Evolutionary conservation across 371 early-diverging fungal genomes (phyloP).

Genomic region (Mucor piriformis): DNA sequence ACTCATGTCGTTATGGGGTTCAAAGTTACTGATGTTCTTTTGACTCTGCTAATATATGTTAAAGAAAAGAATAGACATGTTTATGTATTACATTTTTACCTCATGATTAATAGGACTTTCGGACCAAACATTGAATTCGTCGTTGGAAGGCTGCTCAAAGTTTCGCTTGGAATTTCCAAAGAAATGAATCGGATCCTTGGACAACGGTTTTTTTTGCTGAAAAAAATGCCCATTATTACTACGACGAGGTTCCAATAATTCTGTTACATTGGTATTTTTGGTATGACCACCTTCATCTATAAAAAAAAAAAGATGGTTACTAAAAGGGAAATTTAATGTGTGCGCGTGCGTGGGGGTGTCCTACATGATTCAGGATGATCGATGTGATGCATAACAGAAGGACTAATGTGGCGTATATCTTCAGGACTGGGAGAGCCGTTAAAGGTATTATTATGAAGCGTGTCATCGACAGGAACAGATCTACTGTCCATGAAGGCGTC

Average conservation of each 20-base stretch:
- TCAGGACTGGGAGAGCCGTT: constrained; percentile 26
- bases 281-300: constrained; percentile 17
- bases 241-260: constrained; percentile 1
- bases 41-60: background rate
- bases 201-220: background rate
- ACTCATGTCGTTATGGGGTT: background rate
- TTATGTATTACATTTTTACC: too few relatives aligned
- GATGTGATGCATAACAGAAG: constrained; percentile 32
- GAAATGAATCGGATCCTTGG: background rate
- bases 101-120: constrained; percentile 2
- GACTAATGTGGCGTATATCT: constrained; percentile 30
- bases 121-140: constrained; percentile 15
- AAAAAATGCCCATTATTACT: constrained; percentile 6
- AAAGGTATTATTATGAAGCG: constrained; percentile 18
- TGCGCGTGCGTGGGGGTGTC: background rate
- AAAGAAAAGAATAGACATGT: background rate
- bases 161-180: background rate
- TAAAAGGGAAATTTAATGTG: background rate
- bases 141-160: background rate
- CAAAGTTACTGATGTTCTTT: background rate
- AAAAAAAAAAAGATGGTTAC: background rate
- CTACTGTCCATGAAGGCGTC: constrained; percentile 24
- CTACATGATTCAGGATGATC: constrained; percentile 34
- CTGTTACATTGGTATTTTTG: constrained; percentile 4
- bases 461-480: constrained; percentile 29